phyloP scores from a whole-genome alignment of 106 monocot species.

The Phalaenopsis equestris region DNA sequence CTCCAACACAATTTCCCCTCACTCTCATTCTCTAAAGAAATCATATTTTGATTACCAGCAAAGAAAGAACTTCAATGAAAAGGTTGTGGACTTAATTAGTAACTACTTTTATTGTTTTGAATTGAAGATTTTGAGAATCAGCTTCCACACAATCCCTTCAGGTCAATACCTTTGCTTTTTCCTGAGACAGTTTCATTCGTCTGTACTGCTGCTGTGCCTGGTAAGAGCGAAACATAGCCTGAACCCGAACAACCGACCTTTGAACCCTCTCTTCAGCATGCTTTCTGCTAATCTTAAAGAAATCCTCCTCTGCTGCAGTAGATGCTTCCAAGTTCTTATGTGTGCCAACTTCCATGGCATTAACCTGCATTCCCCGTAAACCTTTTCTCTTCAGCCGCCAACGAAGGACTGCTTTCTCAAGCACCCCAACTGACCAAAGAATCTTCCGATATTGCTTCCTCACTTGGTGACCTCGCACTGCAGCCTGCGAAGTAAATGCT shows the following conservation, averaged over 20 bases:
- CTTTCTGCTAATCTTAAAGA: constrained; percentile 51
- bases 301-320: constrained; percentile 68
- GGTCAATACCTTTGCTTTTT: constrained; percentile 54
- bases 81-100: too few species aligned
- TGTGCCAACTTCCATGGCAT: constrained; percentile 11
- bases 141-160: too few species aligned
- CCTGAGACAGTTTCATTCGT: constrained; percentile 62
- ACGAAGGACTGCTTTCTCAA: constrained; percentile 88
- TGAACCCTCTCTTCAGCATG: constrained; percentile 86
- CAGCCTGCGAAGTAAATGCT: constrained; percentile 36
- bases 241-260: constrained; percentile 81
- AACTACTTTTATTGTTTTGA: too few species aligned
- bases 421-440: constrained; percentile 86
- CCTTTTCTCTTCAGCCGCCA: constrained; percentile 89
- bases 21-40: too few species aligned
- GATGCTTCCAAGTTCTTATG: constrained; percentile 24
- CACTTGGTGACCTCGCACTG: constrained; percentile 60
- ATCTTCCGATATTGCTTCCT: constrained; percentile 75
- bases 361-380: constrained; percentile 66
- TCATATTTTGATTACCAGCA: too few species aligned
- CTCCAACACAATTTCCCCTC: too few species aligned
- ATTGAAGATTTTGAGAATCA: too few species aligned
- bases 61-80: too few species aligned
- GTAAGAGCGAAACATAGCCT: constrained; percentile 96
- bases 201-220: constrained; percentile 84